Evolutionary conservation across 2,329 filamentous ascomycete genomes (phyloP), one percentile per base, ranked within the genome.

Genomic region (Colletotrichum musae): DNA sequence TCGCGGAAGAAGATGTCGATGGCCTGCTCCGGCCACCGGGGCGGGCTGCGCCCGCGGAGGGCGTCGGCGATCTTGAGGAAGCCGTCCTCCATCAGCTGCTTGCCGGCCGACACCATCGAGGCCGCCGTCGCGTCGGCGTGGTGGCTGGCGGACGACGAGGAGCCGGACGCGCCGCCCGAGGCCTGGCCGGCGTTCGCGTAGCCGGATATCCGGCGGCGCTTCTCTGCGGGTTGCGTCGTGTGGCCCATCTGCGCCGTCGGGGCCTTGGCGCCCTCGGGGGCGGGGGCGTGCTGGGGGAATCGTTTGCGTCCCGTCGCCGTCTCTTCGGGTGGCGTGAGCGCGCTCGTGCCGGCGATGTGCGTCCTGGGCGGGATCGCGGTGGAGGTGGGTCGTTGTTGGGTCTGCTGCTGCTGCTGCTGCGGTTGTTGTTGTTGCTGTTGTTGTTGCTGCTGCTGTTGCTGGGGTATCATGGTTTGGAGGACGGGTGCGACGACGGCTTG

Each of bases 1-100:
- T 90, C 87, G 39, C 83, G 81, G 76, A 90, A 89, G 73, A 90
- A 87, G 5, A 89, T 82, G 64, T 90, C 88, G 60, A 90, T 80
- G 0, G 88, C 88, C 75, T 87, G 85, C 75, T 90, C 88, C 5
- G 86, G 82, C 87, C 87, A 90, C 45, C 79, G 82, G 6, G 84
- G 80, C 6, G 79, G 75, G n/a, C 74, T 74, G 18, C 82, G 79
- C 7, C 78, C 74, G 43, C 77, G 79, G 21, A 85, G 77, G 2
- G 81, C 80, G 28, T 86, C 84, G 5, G 82, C 78, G 24, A 75
- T 71, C 58, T 69, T 71, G n/a, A 77, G 54, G 12, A 82, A 73
- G 32, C 76, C 74, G 43, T 83, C 82, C 47, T 85, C 82, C 24
- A 83, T 52, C 1, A 78, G 67, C 13, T 58, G 66, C 51, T 58